phyloP scores from a whole-genome alignment of 2,329 filamentous ascomycete genomes.

The Aspergillus sp. region DNA sequence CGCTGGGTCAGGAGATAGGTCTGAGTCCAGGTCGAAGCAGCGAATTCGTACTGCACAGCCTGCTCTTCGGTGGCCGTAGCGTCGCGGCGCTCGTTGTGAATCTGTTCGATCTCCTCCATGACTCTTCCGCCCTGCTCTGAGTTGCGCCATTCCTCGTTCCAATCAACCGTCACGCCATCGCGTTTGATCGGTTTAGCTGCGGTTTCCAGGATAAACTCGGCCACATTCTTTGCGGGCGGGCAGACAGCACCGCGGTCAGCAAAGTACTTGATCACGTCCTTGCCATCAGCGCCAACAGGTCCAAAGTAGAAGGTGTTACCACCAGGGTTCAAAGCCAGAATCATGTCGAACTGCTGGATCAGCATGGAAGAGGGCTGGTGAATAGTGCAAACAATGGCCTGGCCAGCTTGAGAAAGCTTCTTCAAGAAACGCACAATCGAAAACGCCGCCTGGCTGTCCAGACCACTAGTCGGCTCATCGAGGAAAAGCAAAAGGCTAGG shows the following conservation, averaged over 20 bases:
- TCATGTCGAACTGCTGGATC: conserved; percentile 72
- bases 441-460: conserved; percentile 69
- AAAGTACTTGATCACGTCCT: conserved; percentile 67
- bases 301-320: conserved; percentile 75
- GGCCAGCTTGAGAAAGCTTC: conserved; percentile 65
- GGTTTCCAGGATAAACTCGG: conserved; percentile 66
- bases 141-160: conserved; percentile 72
- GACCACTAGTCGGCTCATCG: conserved; percentile 69
- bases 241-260: conserved; percentile 64
- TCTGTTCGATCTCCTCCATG: conserved; percentile 63
- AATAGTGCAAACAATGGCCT: conserved; percentile 73
- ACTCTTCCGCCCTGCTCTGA: conserved; percentile 62
- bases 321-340: conserved; percentile 66
- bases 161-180: conserved; percentile 62
- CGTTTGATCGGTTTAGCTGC: conserved; percentile 57
- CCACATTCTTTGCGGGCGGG: conserved; percentile 65
- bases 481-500: conserved; percentile 68
- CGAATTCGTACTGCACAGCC: conserved; percentile 57
- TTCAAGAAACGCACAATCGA: conserved; percentile 68
- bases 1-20: conserved; percentile 67
- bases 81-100: conserved; percentile 59
- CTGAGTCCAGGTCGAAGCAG: conserved; percentile 64
- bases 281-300: conserved; percentile 66
- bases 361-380: conserved; percentile 70
- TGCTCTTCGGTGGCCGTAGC: conserved; percentile 44